Percentiles rank a stretch among this genome's conserved stretches.
Conservation (phyloP, 805 yeast species). For the Candida parachauliodes region DNA sequence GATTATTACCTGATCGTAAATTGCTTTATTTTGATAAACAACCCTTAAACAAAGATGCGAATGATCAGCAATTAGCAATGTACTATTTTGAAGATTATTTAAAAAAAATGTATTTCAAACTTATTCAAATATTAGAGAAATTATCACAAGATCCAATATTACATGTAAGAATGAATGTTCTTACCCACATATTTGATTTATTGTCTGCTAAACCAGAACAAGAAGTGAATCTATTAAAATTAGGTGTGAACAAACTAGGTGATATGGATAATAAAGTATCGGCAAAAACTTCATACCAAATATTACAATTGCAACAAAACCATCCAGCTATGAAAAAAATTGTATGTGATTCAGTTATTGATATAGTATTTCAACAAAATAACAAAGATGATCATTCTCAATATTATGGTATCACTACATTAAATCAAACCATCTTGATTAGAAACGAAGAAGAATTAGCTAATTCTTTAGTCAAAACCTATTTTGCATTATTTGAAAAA, state of each 20-base stretch:
- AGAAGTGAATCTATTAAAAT: slow-evolving; percentile 82
- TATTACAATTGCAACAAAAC: slow-evolving; percentile 76
- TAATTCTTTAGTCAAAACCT: slow-evolving; percentile 75
- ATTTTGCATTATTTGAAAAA: slow-evolving; percentile 83
- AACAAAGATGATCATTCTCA: slow-evolving; percentile 78
- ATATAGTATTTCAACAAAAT: slow-evolving; percentile 69
- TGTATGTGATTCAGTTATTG: slow-evolving; percentile 74
- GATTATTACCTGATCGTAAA: slow-evolving; percentile 83
- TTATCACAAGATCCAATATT: slow-evolving; percentile 88
- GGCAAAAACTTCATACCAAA: slow-evolving; percentile 78
- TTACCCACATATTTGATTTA: slow-evolving; percentile 74
- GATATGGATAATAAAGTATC: slow-evolving; percentile 88
- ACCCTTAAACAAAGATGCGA: slow-evolving; percentile 48
- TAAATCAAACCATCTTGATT: slow-evolving; percentile 89
- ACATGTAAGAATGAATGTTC: slow-evolving; percentile 76
- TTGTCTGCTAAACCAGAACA: slow-evolving; percentile 90
- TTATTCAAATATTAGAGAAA: slow-evolving; percentile 72
- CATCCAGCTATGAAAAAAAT: slow-evolving; percentile 95
- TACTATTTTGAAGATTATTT: slow-evolving; percentile 88
- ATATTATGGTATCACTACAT: slow-evolving; percentile 81
- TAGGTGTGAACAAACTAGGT: slow-evolving; percentile 93
- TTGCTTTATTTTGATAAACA: slow-evolving; percentile 70
- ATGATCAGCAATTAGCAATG: slow-evolving; percentile 55
- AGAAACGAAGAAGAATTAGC: slow-evolving; percentile 77
- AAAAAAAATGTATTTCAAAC: slow-evolving; percentile 69